phyloP scores from a whole-genome alignment of 2,329 filamentous ascomycete genomes.

The Trichothecium roseum region DNA sequence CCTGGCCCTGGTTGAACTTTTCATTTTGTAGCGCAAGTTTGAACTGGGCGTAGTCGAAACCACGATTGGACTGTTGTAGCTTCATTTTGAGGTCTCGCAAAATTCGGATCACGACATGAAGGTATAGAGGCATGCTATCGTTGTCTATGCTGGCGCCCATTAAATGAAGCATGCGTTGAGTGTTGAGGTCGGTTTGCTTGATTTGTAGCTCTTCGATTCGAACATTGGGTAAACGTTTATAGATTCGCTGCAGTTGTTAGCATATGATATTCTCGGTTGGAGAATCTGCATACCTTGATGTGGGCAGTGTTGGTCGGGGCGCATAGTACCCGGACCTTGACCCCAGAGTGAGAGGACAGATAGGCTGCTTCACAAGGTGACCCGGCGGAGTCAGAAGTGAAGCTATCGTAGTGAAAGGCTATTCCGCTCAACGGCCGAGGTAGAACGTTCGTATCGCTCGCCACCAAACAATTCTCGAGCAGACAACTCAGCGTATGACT shows the following conservation, averaged over 20 bases:
- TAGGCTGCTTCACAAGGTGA: constrained; percentile 50
- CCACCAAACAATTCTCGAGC: constrained; percentile 46
- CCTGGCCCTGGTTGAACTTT: constrained; percentile 37
- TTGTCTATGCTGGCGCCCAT: constrained; percentile 39
- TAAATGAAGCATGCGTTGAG: constrained; percentile 45
- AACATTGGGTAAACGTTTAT: constrained; percentile 30
- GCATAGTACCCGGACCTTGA: constrained; percentile 43
- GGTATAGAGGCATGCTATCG: constrained; percentile 42
- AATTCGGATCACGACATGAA: constrained; percentile 44
- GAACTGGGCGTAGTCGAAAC: constrained; percentile 42
- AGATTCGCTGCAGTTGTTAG: constrained; percentile 20
- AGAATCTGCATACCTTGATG: constrained; percentile 17
- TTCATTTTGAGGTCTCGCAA: constrained; percentile 42
- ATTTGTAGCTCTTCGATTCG: constrained; percentile 39
- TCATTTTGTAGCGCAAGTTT: constrained; percentile 17
- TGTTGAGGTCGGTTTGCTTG: constrained; percentile 41
- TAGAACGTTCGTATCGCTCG: constrained; percentile 31
- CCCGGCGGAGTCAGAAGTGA: constrained; percentile 34
- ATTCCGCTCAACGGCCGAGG: constrained; percentile 45
- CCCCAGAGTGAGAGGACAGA: constrained; percentile 29
- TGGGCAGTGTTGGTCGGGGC: constrained; percentile 20
- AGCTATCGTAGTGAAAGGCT: constrained; percentile 55
- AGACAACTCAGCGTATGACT: constrained; percentile 48
- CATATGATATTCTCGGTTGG: not conserved
- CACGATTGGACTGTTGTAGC: constrained; percentile 22